A percentile compares a stretch with the other conserved stretches of the same genome.
phyloP scores from a whole-genome alignment of 2,329 filamentous ascomycete genomes.

The Setomelanomma holmii region DNA sequence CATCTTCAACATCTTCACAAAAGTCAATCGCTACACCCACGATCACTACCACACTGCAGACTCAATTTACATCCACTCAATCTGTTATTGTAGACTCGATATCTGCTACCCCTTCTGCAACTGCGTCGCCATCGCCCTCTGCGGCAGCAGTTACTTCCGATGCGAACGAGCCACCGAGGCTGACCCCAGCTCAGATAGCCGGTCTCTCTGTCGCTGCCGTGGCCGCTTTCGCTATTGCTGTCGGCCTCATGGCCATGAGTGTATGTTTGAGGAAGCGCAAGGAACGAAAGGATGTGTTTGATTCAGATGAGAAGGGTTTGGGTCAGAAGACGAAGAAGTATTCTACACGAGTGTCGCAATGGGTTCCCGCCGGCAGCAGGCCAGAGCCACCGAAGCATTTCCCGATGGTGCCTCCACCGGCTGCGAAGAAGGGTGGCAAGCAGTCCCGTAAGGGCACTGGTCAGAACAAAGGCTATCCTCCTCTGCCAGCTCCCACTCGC shows the following conservation, averaged over 20 bases:
- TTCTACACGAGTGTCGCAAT: constrained; percentile 32
- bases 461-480: constrained; percentile 2
- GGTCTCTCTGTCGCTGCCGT: constrained; percentile 47
- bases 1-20: constrained; percentile 20
- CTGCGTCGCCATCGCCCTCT: constrained; percentile 20
- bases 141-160: constrained; percentile 18
- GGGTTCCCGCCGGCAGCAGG: constrained; percentile 15
- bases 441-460: neutral
- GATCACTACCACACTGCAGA: constrained; percentile 16
- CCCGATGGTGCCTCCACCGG: constrained; percentile 23
- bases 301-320: constrained; percentile 30
- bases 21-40: constrained; percentile 15
- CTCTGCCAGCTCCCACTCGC: constrained; percentile 9
- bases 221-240: constrained; percentile 46
- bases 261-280: constrained; percentile 44
- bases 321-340: constrained; percentile 17
- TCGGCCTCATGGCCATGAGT: constrained; percentile 47
- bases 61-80: constrained; percentile 20
- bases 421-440: constrained; percentile 11
- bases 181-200: constrained; percentile 49
- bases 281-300: constrained; percentile 32
- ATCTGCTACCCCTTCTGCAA: constrained; percentile 29
- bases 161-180: constrained; percentile 25
- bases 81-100: constrained; percentile 37
- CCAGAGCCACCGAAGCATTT: constrained; percentile 19